Evolutionary conservation across 1,139 yeast genomes (phyloP), one percentile per base, ranked within the genome.

Genomic region (Meyerozyma carpophila): DNA sequence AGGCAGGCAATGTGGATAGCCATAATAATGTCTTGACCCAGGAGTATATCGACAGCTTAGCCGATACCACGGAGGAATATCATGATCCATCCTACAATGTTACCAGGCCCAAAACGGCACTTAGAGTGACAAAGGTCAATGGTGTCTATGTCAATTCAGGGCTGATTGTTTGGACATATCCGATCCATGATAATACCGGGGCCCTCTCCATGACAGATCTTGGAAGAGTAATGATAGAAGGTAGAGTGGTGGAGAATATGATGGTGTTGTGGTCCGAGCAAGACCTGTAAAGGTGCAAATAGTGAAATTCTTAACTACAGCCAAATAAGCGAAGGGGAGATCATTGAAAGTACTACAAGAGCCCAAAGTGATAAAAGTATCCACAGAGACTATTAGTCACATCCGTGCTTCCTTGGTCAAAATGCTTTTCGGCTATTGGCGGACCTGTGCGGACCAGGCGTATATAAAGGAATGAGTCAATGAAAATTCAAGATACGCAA

Each of bases 191-290:
- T 20, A 40, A 43, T 39, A 26, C 46, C 7, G 51, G 54, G 10
- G 43, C 50, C 10, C 43, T 63, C 24, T 54, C 48, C n/a, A 50
- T 59, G 13, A 58, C 65, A 2, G 49, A 50, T 8, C 59, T 60
- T 21, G 68, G 68, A 1, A 48, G 63, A 38, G 63, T 73, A 1
- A 44, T 57, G 3, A 43, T 73, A 9, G 62, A 64, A 38, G 73
- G 71, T 2, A 58, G 55, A 37, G 64, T 61, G 11, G 61, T 73
- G 7, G 74, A 66, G 46, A 73, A 73, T 47, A 47, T 68, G 25
- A 48, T 58, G 45, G 68, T 59, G 7, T 67, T 64, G 65, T 48
- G 28, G 24, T 3, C 18, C 13, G 41, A 37, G 6, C 24, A 21
- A 21, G 24, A 21, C 24, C 4, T 5, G 24, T 21, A 21, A 8